Conservation (phyloP, 1,284 basidiomycete species). For the Pulchroboletus neoregius region DNA sequence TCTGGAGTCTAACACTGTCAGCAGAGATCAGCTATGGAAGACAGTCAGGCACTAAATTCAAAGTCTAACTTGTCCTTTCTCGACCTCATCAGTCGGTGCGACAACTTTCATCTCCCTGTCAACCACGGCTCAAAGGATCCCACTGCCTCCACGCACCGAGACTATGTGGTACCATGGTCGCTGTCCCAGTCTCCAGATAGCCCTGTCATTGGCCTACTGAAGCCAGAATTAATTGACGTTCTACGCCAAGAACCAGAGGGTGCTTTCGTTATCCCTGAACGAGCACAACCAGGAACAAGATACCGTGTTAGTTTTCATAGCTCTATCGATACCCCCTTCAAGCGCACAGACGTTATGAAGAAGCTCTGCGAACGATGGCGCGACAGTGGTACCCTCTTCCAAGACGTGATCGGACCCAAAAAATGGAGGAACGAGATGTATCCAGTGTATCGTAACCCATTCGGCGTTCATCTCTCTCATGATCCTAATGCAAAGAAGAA, state of each 20-base stretch:
- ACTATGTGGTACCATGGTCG: conserved; percentile 49
- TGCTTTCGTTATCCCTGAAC: conserved; percentile 41
- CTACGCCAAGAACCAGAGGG: conserved; percentile 44
- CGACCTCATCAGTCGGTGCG: conserved; percentile 55
- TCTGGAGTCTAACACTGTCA: no score
- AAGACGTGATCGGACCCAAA: conserved; percentile 61
- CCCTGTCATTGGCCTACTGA: conserved; percentile 61
- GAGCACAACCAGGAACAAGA: conserved; percentile 25
- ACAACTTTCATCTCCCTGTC: conserved; percentile 52
- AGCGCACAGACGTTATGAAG: conserved; percentile 57
- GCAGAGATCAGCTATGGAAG: not conserved
- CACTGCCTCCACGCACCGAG: conserved; percentile 30
- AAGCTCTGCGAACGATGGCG: conserved; percentile 69
- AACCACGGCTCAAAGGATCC: conserved; percentile 17
- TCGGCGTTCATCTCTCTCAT: conserved; percentile 42
- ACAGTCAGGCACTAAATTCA: conserved; percentile 32
- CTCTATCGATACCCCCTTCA: conserved; percentile 48
- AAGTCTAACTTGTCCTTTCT: conserved; percentile 42
- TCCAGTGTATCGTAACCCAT: conserved; percentile 73
- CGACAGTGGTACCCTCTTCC: conserved; percentile 51
- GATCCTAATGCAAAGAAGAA: conserved; percentile 28
- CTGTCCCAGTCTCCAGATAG: conserved; percentile 46
- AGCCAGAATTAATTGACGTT: conserved; percentile 51
- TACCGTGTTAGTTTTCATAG: conserved; percentile 49
- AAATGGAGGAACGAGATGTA: conserved; percentile 88